phyloP scores from a whole-genome alignment of 2,329 filamentous ascomycete species.

The Pyrenochaeta sp. region DNA sequence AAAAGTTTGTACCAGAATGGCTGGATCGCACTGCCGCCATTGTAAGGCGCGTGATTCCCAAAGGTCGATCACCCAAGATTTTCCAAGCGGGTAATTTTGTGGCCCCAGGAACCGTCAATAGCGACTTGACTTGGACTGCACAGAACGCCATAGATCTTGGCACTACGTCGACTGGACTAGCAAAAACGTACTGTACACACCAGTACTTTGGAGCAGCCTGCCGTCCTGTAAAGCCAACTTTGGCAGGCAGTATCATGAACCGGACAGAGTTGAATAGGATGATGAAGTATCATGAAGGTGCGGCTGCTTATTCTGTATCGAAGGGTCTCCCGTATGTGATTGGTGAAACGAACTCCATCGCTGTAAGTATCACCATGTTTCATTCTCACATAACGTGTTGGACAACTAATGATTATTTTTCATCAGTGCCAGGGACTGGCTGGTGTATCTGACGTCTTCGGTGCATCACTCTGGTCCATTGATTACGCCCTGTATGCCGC shows the following conservation, averaged over 20 bases:
- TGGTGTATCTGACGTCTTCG: conserved; percentile 71
- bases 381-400: too few species aligned
- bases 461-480: conserved; percentile 70
- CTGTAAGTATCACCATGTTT: conserved; percentile 22
- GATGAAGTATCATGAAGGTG: conserved; percentile 59
- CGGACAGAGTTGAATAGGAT: conserved; percentile 62
- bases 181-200: conserved; percentile 27
- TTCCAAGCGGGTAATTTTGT: conserved; percentile 26
- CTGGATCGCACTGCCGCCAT: conserved; percentile 17
- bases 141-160: conserved; percentile 23
- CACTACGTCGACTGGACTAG: conserved; percentile 9
- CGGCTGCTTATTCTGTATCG: conserved; percentile 52
- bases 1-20: conserved; percentile 22
- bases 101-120: conserved; percentile 15
- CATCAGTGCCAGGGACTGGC: conserved; percentile 65
- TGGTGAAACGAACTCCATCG: conserved; percentile 70
- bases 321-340: conserved; percentile 62
- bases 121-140: conserved; percentile 18
- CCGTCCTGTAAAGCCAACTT: conserved; percentile 50
- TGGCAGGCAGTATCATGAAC: conserved; percentile 71
- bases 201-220: conserved; percentile 27
- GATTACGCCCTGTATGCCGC: conserved; percentile 70
- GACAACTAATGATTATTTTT: too few species aligned
- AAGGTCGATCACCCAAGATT: conserved; percentile 4
- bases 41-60: conserved; percentile 3